These are phyloP conservation scores for Dissophora ornata DNA, from an alignment of 192 early-diverging fungal genomes.

Conservation along the genomic window DNA sequence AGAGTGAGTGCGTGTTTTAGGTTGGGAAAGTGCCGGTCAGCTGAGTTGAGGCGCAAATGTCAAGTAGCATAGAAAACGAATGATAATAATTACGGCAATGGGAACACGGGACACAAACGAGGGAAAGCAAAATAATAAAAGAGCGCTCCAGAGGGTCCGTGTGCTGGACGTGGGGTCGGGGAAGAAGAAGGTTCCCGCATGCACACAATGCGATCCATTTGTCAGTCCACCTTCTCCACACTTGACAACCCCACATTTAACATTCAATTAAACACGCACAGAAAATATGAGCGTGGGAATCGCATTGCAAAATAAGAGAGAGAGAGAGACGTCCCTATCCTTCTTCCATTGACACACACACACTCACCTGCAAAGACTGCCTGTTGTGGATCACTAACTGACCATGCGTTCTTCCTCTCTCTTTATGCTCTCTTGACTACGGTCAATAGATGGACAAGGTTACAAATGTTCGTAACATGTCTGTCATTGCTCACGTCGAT, in stretches of 20 bases:
- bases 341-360: too few species aligned
- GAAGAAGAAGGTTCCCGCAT: too few species aligned
- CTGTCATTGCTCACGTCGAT: slow-evolving; percentile 99
- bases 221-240: background rate
- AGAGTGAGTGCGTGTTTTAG: too few species aligned
- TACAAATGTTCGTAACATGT: slow-evolving; percentile 99
- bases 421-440: background rate
- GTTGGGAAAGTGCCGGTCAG: slow-evolving; percentile 9
- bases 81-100: background rate
- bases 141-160: slow-evolving; percentile 2
- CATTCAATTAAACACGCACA: too few species aligned
- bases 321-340: too few species aligned
- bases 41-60: background rate
- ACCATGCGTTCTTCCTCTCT: background rate
- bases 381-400: too few species aligned
- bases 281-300: slow-evolving; percentile 30
- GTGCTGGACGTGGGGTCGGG: slow-evolving; percentile 8
- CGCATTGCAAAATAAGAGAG: background rate
- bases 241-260: too few species aligned
- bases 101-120: slow-evolving; percentile 25
- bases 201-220: too few species aligned
- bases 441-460: slow-evolving; percentile 71
- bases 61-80: background rate
- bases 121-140: background rate
- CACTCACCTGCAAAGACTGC: too few species aligned